Conservation (phyloP, 768 basidiomycete genomes). For the Leccinum barrowsii region DNA sequence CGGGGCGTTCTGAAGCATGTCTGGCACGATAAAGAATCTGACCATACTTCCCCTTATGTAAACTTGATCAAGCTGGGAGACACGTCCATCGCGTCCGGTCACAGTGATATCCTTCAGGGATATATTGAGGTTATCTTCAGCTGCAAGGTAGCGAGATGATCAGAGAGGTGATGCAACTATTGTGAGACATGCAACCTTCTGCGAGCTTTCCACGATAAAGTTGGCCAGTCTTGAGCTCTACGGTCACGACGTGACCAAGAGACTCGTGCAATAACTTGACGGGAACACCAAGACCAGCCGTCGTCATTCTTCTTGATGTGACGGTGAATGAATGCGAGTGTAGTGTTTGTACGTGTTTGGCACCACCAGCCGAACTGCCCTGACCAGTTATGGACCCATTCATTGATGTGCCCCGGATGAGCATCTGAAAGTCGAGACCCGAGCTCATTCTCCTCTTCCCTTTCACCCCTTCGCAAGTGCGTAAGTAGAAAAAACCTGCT, state of each 20-base stretch:
- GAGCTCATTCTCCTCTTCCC: not conserved
- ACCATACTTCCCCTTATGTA: constrained; percentile 99
- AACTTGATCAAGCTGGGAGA: constrained; percentile 97
- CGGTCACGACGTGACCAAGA: constrained; percentile 92
- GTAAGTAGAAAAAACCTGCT: not conserved
- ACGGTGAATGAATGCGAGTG: constrained; percentile 9
- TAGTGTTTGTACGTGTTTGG: constrained; percentile 21
- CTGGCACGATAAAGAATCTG: constrained; percentile 98
- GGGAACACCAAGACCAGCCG: constrained; percentile 79
- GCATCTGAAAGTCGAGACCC: not conserved
- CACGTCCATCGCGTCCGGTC: constrained; percentile 95
- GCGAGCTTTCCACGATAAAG: constrained; percentile 96
- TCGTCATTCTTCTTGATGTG: constrained; percentile 36
- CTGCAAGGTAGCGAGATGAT: constrained; percentile 41
- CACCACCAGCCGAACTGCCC: not conserved
- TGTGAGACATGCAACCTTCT: constrained; percentile 56
- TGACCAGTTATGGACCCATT: not conserved
- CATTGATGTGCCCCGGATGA: not conserved
- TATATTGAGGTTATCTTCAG: constrained; percentile 98
- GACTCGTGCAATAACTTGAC: constrained; percentile 97
- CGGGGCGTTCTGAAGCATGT: constrained; percentile 98
- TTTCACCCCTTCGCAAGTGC: not conserved
- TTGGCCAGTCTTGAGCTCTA: constrained; percentile 98
- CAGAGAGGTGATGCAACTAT: constrained; percentile 14
- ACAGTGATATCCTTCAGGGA: constrained; percentile 96